Evolutionary conservation across 2,329 filamentous ascomycete genomes (phyloP).

Genomic region (Lasiodiplodia citricola): DNA sequence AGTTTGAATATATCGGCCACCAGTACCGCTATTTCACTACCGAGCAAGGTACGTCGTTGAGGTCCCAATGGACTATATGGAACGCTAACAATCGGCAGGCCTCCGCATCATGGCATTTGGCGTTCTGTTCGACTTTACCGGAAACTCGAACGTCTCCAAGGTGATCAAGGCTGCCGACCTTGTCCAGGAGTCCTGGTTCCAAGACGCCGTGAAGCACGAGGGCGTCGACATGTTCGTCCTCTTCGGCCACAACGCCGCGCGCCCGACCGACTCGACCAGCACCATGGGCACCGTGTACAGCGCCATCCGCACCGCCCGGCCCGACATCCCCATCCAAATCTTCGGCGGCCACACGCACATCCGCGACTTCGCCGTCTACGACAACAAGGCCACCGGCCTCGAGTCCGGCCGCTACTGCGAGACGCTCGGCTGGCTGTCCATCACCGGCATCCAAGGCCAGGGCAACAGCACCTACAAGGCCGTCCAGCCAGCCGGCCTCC

Average conservation of each 20-base stretch:
- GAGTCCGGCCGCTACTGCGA: conserved; percentile 71
- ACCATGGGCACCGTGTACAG: conserved; percentile 59
- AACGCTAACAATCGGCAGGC: conserved; percentile 32
- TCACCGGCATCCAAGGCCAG: conserved; percentile 61
- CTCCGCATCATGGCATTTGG: conserved; percentile 60
- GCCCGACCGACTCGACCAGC: conserved; percentile 51
- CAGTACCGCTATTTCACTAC: conserved; percentile 59
- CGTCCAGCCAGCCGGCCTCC: conserved; percentile 47
- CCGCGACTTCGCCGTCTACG: conserved; percentile 68
- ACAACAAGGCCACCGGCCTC: conserved; percentile 65
- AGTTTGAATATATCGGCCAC: conserved; percentile 53
- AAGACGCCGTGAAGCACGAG: conserved; percentile 58
- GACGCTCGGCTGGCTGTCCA: conserved; percentile 70
- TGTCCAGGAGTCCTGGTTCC: conserved; percentile 65
- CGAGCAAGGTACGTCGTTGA: conserved; percentile 42
- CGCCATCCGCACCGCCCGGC: conserved; percentile 63
- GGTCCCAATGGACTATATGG: not conserved
- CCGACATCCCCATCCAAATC: conserved; percentile 65
- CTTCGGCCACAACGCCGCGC: conserved; percentile 67
- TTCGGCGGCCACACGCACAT: conserved; percentile 71
- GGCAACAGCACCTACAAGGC: conserved; percentile 46
- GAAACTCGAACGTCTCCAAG: conserved; percentile 66
- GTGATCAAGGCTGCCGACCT: conserved; percentile 61
- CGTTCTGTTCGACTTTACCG: conserved; percentile 56
- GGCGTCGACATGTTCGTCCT: conserved; percentile 68